Conservation (phyloP, 495 filamentous ascomycete genomes). For the Penicillium salamii region DNA sequence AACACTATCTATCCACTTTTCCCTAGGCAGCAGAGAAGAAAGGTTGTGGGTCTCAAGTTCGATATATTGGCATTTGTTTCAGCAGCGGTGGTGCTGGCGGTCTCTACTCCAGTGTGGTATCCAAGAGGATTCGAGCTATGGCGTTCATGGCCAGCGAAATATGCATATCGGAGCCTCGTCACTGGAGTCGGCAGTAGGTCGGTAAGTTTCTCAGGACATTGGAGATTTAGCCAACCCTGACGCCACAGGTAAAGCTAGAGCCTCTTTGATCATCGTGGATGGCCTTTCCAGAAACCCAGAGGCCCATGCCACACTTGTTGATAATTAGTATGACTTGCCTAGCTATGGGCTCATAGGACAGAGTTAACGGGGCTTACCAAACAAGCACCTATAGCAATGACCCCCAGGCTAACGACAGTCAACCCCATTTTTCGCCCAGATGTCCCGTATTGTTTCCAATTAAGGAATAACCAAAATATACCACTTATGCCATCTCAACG, state of each 20-base stretch:
- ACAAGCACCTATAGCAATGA: conserved; percentile 26
- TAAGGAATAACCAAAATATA: conserved; percentile 40
- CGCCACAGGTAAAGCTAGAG: conserved; percentile 23
- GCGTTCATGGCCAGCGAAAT: no score
- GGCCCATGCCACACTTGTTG: conserved; percentile 24
- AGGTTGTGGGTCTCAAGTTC: no score
- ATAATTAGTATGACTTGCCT: background rate
- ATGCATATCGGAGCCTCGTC: no score
- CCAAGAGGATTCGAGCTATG: no score
- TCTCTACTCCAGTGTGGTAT: no score
- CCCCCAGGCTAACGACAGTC: conserved; percentile 29
- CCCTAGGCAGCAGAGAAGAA: no score
- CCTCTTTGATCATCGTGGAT: conserved; percentile 18
- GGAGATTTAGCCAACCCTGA: background rate
- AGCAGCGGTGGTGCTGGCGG: no score
- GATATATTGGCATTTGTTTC: no score
- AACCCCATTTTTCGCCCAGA: conserved; percentile 25
- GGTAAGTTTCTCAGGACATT: no score
- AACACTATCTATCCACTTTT: no score
- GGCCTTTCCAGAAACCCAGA: conserved; percentile 29
- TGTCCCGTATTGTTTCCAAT: conserved; percentile 25
- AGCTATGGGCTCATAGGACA: no score
- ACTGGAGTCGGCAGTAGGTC: no score
- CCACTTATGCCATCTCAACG: conserved; percentile 29
- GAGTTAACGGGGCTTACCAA: conserved; percentile 17